A percentile compares a stretch with the other conserved stretches of the same genome.
phyloP scores from a whole-genome alignment of 495 filamentous ascomycete species.

The Stereocaulon alpinum region DNA sequence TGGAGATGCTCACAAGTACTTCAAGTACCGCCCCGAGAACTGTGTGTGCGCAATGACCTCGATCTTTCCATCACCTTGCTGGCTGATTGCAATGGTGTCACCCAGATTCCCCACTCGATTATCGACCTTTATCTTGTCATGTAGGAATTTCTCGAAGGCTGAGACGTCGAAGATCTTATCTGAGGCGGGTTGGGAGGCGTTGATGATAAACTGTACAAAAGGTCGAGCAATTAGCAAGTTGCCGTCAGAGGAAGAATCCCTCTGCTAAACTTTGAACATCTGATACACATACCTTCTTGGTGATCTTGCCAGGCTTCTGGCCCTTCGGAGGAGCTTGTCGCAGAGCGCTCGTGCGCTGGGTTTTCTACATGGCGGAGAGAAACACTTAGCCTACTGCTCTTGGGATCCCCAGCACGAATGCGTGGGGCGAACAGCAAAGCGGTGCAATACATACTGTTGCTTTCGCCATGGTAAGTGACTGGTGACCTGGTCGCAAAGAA shows the following conservation, averaged over 20 bases:
- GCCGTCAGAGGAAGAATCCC: background rate
- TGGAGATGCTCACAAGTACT: conserved; percentile 75
- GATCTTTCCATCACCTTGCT: conserved; percentile 89
- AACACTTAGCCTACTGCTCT: conserved; percentile 93
- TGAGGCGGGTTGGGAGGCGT: conserved; percentile 89
- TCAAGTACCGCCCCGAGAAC: conserved; percentile 97
- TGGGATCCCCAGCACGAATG: conserved; percentile 37
- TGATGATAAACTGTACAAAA: conserved; percentile 78
- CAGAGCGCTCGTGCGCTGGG: conserved; percentile 34
- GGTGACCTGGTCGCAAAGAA: conserved; percentile 44
- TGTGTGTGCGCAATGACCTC: conserved; percentile 95
- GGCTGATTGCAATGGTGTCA: conserved; percentile 80
- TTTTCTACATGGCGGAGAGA: conserved; percentile 51
- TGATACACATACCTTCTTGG: conserved; percentile 45
- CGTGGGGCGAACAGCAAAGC: conserved; percentile 69
- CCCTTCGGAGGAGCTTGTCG: conserved; percentile 25
- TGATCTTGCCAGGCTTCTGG: conserved; percentile 57
- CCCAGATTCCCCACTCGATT: conserved; percentile 96
- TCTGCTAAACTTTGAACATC: background rate
- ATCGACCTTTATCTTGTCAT: conserved; percentile 99
- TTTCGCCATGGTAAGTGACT: conserved; percentile 41
- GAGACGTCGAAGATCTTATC: conserved; percentile 99
- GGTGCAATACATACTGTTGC: conserved; percentile 65
- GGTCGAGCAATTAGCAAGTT: background rate
- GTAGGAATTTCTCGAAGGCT: conserved; percentile 98